Base-by-base conservation (phyloP, 179 eudicot genomes). In the Spergularia azorica region DNA sequence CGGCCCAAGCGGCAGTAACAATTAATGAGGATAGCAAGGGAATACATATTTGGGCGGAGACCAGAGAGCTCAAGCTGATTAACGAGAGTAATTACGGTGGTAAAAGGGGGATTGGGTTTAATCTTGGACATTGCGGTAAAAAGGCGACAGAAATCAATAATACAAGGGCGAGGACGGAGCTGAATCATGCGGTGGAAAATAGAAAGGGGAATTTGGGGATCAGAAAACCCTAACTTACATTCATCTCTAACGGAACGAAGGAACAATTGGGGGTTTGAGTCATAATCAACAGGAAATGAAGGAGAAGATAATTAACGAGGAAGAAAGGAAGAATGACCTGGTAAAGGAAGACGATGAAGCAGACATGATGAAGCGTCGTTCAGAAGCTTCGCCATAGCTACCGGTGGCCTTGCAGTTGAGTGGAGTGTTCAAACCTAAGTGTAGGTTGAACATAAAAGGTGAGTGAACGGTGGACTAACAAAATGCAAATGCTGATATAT, bases 61-160 rank as follows among this genome's bases (percentile, higher is more conserved):
- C 50, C 68, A 3, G 68, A 64, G 50, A 64, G 48, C 17, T 64
- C 50, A 64, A 64, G 68, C 17, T 36, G 50, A 64, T 64, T 39
- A 64, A 1, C 15, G 9, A 64, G 50, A 15, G 50, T 0, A 14
- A 64, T 50, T 36, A 64, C 2, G 6, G 68, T 36, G 50, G 68
- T 36, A 0, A 64, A 39, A 36, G 50, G 50, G 7, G 68, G 50
- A 2, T 32, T 32, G 36, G 36, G 36, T 32, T 32, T 32, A 32
- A 32, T 32, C 36, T 32, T 32, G 36, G 36, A 32, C 36, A 32
- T 32, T 1, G 36, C 36, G 36, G 36, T 32, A 32, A 32, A 32
- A 32, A 32, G 68, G n/a, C 32, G 68, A 38, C 15, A 36, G 68
- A 64, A 64, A 17, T 12, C 20, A 8, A 38, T 38, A 38, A 64